Base-by-base conservation (phyloP, 495 filamentous ascomycete genomes). In the Evernia prunastri region DNA sequence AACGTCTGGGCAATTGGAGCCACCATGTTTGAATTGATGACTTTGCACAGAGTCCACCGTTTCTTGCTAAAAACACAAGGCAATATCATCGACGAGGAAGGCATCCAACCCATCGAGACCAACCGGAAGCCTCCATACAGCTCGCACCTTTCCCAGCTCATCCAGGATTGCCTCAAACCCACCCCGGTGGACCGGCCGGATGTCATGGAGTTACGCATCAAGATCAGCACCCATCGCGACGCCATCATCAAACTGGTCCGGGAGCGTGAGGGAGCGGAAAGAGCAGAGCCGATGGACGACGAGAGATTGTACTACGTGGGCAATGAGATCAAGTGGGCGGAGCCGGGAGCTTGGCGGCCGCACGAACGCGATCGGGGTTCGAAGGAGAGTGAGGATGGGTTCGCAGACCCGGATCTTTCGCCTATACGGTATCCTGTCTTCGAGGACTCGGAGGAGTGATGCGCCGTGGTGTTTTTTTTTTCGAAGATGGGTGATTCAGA, bases 1-100 rank as follows among this genome's bases (percentile, higher is more conserved):
- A 68, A 68, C 8, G 37, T 68, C 42, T 68, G 58, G 62, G 66
- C 53, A 35, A 56, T 65, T 54, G 66, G 66, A 20, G 66, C 66
- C 35, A 57, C 43, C 12, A 67, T 67, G 56, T 64, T 58, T 45
- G 58, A 67, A 31, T 20, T 67, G 6, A 20, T 67, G 12, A 64
- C 66, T 20, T 33, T 65, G 33, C 40, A 67, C 39, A 35, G 49
- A 36, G 43, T 61, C 63, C 58, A 61, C 27, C 45, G 31, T 31
- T 36, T 49, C 36, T 62, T 36, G n/a, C 23, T 62, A 23, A 54
- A 53, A 5, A 3, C 31, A 15, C 20, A 2, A 45, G 27, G 9
- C 47, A 42, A 37, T 20, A 49, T 36, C 25, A 17, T 62, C 42
- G 29, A 35, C 27, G 40, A 31, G 35, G 20, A 23, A 45, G 53